Base-by-base conservation (phyloP, 176 grass and related monocot genomes). In the Lolium perenne region DNA sequence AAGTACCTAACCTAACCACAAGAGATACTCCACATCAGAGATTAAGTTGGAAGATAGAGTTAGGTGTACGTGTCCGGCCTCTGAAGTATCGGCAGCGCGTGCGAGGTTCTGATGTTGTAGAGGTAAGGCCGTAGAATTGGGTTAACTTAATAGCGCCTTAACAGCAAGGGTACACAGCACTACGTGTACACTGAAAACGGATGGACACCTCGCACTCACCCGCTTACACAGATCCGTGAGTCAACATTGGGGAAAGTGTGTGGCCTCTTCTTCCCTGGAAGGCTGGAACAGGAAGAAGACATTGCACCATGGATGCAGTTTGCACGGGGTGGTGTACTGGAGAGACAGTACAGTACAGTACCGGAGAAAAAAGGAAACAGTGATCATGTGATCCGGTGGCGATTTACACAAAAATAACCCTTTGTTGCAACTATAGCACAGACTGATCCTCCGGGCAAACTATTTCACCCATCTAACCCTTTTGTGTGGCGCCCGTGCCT, bases 331-430 rank as follows among this genome's bases (percentile, higher is more conserved):
- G 12, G 65, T 43, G 8, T 43, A 38, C 0, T 46, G 15, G 12
- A 11, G 80, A 40, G 11, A 62, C 16, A 70, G 66, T 18, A 38
- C 35, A 35, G 38, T 6, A 41, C 40, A 41, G 41, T 43, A 43
- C 4, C 41, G 41, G 41, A 43, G 41, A 43, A 43, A 26, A 43
- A 43, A 26, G 18, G 66, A 43, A 70, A 83, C 69, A 83, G 82
- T 61, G 82, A 83, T 51, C 82, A 84, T 53, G 68, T 74, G 81
- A 74, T 10, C 32, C 4, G 40, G 38, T 17, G 8, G n/a, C n/a
- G n/a, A n/a, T n/a, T n/a, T n/a, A n/a, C n/a, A n/a, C n/a, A n/a
- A n/a, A n/a, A n/a, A n/a, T n/a, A n/a, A n/a, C n/a, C n/a, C n/a
- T n/a, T n/a, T n/a, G n/a, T n/a, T n/a, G n/a, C n/a, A n/a, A n/a